These are phyloP conservation scores for Fusarium albosuccineum DNA, from an alignment of 2,329 filamentous ascomycete genomes.

Conservation along the genomic window DNA sequence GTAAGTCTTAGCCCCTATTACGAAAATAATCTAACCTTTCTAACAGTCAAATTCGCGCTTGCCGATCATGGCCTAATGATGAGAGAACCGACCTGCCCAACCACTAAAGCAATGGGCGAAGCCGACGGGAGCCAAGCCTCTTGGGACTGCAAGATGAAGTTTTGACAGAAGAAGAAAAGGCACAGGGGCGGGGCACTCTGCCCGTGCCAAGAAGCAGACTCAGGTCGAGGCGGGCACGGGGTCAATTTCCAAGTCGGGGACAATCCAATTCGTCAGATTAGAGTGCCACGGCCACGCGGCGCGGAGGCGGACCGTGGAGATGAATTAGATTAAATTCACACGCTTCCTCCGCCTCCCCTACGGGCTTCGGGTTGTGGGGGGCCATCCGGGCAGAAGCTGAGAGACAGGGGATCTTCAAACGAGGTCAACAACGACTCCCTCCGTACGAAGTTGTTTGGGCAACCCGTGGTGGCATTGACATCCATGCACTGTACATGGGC, in stretches of 20 bases:
- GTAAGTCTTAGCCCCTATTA: no score
- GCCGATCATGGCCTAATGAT: no score
- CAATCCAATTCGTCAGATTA: not conserved
- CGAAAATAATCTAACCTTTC: no score
- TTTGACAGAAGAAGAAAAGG: conserved; percentile 6
- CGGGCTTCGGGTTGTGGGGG: conserved; percentile 3
- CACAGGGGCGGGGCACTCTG: conserved; percentile 2
- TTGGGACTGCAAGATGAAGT: conserved; percentile 20
- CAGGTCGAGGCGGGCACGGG: conserved; percentile 23
- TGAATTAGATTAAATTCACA: not conserved
- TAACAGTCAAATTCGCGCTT: no score
- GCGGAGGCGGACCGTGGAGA: not conserved
- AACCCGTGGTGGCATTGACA: not conserved
- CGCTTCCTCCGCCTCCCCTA: not conserved
- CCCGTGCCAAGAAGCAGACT: conserved; percentile 3
- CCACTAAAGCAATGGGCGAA: conserved; percentile 1
- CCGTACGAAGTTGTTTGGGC: not conserved
- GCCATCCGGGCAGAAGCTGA: not conserved
- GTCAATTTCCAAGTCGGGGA: conserved; percentile 28
- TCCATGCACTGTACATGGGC: not conserved
- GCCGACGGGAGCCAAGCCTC: conserved; percentile 24
- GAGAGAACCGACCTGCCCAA: not conserved
- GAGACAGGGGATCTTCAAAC: no score
- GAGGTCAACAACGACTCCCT: no score
- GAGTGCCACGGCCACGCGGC: not conserved